These are phyloP conservation scores for Lentinula aciculospora DNA, from an alignment of 768 basidiomycete species.

Conservation along the genomic window DNA sequence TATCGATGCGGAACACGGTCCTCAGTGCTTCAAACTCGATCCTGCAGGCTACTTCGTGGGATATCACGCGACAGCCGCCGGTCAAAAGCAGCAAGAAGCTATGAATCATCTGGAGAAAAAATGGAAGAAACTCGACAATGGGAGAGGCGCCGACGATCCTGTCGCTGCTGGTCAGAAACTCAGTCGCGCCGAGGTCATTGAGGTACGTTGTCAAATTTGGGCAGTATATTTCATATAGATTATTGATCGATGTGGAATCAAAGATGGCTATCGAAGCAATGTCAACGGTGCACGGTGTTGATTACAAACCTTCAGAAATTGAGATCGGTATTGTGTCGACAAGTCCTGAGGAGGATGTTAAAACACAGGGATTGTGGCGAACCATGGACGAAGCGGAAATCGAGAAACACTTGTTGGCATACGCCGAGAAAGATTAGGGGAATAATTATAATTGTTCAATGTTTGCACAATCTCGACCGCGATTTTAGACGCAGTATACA, in stretches of 20 bases:
- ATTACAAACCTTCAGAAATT: conserved; percentile 93
- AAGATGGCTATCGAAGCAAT: conserved; percentile 94
- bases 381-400: conserved; percentile 75
- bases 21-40: conserved; percentile 98
- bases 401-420: conserved; percentile 75
- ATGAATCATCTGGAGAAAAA: conserved; percentile 99
- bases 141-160: conserved; percentile 75
- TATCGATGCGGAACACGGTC: conserved; percentile 82
- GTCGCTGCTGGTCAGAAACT: conserved; percentile 69
- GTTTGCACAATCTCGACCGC: not conserved
- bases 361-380: conserved; percentile 73
- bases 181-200: conserved; percentile 76
- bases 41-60: conserved; percentile 99
- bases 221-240: too few relatives aligned
- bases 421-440: conserved; percentile 81
- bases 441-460: not conserved
- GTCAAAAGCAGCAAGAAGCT: conserved; percentile 96
- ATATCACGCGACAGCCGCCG: conserved; percentile 94
- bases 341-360: conserved; percentile 63
- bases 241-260: not conserved
- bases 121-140: conserved; percentile 91
- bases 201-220: conserved; percentile 64
- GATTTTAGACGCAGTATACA: not conserved
- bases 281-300: conserved; percentile 90
- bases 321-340: conserved; percentile 92